Evolutionary conservation across 1,284 basidiomycete species (phyloP).

Genomic region (Microbotryum scabiosae): DNA sequence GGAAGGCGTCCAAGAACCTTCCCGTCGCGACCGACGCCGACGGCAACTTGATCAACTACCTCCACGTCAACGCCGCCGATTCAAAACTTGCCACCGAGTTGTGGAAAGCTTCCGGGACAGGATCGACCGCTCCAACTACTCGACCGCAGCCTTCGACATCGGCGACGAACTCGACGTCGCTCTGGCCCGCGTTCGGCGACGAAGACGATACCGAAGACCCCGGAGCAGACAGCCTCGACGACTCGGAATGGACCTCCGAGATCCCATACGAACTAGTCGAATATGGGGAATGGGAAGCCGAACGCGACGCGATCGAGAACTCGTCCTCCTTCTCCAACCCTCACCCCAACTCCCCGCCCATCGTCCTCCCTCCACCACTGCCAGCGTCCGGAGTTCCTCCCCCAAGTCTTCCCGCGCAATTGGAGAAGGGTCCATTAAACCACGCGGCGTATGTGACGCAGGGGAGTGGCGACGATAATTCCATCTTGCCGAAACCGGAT

Average conservation of each 20-base stretch:
- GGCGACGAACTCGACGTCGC: neutral
- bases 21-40: conserved; percentile 90
- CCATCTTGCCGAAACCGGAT: conserved; percentile 84
- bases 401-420: conserved; percentile 75
- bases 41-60: conserved; percentile 90
- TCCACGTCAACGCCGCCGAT: conserved; percentile 48
- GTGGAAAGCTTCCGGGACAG: neutral
- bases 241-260: conserved; percentile 38
- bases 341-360: conserved; percentile 8
- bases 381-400: conserved; percentile 49
- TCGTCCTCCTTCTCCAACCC: conserved; percentile 14
- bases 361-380: conserved; percentile 21
- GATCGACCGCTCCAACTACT: neutral
- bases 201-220: conserved; percentile 1
- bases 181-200: conserved; percentile 3
- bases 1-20: conserved; percentile 64
- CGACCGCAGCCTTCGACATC: neutral
- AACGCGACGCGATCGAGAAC: conserved; percentile 32
- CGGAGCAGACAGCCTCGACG: conserved; percentile 11
- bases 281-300: conserved; percentile 33
- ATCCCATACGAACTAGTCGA: conserved; percentile 39
- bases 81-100: conserved; percentile 9
- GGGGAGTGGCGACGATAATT: conserved; percentile 69
- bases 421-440: conserved; percentile 91
- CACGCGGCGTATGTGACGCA: conserved; percentile 33